Base-by-base conservation (phyloP, 2,329 filamentous ascomycete genomes). In the Trichoderma gracile region DNA sequence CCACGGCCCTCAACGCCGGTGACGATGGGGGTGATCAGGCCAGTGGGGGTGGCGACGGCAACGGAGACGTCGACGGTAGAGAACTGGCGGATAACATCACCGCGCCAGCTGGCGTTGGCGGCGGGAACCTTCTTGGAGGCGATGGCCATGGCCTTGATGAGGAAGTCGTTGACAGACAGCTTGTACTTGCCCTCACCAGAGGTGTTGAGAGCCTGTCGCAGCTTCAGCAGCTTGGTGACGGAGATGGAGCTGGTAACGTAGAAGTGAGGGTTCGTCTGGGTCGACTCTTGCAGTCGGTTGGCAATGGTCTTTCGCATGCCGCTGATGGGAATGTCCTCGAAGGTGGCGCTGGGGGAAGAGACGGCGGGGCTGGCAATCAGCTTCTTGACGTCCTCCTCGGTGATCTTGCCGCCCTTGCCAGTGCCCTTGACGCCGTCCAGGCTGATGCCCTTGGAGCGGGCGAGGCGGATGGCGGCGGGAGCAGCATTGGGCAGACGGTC, bases 301-400 rank as follows among this genome's bases (percentile, higher is more conserved):
- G 95, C 95, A 78, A 99, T 99, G 70, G 91, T 93, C 88, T 97
- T 98, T 84, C 95, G 93, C 95, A 99, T 99, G 77, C 90, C 90
- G 74, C 85, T 90, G 71, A 93, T 86, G 68, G 93, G 91, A 67
- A 86, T 86, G 76, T 99, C 95, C 79, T 93, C 89, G 80, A 91
- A 98, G 66, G 85, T 80, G 66, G 92, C 84, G 53, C 82, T 86
- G 65, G 86, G 80, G 58, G 85, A 80, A 52, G 81, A 79, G 55
- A 84, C 79, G 60, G 82, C 79, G 33, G 80, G 78, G 50, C 83
- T 78, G 67, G 81, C 77, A 75, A 87, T 81, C 76, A 86, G 89
- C 82, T 96, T 97, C 82, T 97, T 94, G 73, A 98, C 87, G 78
- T 98, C 94, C 75, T 92, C 87, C 81, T 93, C 91, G 72, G 92